Base-by-base conservation (phyloP, 140 eudicot species). In the Flaveria floridana region DNA sequence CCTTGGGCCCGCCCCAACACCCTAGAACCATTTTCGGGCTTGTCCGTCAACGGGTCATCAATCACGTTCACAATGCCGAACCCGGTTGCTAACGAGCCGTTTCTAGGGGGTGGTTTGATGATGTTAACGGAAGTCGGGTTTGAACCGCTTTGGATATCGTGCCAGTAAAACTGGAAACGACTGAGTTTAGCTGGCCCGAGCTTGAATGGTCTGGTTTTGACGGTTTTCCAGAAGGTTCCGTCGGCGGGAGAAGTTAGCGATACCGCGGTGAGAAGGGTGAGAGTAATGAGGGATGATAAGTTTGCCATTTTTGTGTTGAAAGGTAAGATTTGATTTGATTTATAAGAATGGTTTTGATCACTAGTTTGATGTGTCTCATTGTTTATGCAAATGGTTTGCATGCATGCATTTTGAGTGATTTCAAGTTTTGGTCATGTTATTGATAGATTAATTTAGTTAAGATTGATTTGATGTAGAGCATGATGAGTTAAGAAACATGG, bases 121-220 rank as follows among this genome's bases (percentile, higher is more conserved):
- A 70, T 70, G 75, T 9, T 51, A 11, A 70, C 28, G 63, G 75
- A 25, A 16, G 75, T 46, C 1, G 75, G 64, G 75, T 70, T 70
- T 0, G 48, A 1, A 1, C 75, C 75, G 65, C 34, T 71, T 13
- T 26, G 51, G 65, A 3, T 34, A 11, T 71, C 76, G 34, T 71
- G 76, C 65, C 65, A 71, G 37, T 52, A 71, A 37, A 71, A 34
- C 3, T 30, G 65, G 6, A 71, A 71, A 48, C 18, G 76, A 65
- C 51, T 71, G 15, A 71, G 76, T 53, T 71, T 71, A 6, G 61
- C 12, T 20, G 73, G 12, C 14, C 58, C 58, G 73, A 21, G 57
- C 39, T 68, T 68, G 0, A 68, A 65, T 18, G 71, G 52, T 3
- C 7, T 18, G 51, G 26, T 37, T 37, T 65, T 41, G 52, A 13